Conservation (phyloP, 1,284 basidiomycete species). For the Heterobasidion irregulare region DNA sequence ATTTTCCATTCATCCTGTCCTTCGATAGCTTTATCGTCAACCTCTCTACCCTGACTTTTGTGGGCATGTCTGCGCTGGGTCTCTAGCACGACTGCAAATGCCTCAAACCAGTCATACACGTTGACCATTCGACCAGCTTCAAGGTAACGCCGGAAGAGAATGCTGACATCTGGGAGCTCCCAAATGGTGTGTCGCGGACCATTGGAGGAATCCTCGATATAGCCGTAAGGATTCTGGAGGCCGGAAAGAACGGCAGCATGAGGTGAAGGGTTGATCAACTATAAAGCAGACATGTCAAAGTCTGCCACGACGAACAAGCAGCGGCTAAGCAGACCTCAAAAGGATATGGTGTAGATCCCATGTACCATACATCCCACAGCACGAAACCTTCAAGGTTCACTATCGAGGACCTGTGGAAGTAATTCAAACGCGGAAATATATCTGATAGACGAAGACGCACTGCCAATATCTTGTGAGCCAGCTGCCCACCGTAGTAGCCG, state of each 20-base stretch:
- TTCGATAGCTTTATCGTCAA: slow-evolving; percentile 20
- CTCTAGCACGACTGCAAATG: slow-evolving; percentile 57
- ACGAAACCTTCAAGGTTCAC: slow-evolving; percentile 36
- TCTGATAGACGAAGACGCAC: slow-evolving; percentile 24
- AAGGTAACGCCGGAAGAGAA: slow-evolving; percentile 66
- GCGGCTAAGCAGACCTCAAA: slow-evolving; percentile 38
- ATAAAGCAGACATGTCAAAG: neutral
- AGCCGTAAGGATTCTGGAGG: slow-evolving; percentile 50
- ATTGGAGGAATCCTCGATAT: slow-evolving; percentile 16
- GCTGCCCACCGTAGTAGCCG: slow-evolving; percentile 20
- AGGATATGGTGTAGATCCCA: slow-evolving; percentile 51
- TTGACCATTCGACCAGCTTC: slow-evolving; percentile 75
- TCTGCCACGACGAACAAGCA: neutral
- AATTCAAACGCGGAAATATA: neutral
- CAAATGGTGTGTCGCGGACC: slow-evolving; percentile 17
- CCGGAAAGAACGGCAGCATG: slow-evolving; percentile 51
- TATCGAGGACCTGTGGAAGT: slow-evolving; percentile 28
- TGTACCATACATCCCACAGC: slow-evolving; percentile 70
- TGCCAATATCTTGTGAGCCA: slow-evolving; percentile 45
- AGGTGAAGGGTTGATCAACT: slow-evolving; percentile 66
- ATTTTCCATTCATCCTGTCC: slow-evolving; percentile 44
- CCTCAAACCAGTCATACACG: slow-evolving; percentile 74
- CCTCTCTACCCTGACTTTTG: slow-evolving; percentile 3
- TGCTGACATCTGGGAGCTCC: slow-evolving; percentile 59
- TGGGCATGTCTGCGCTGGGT: slow-evolving; percentile 31